phyloP scores from a whole-genome alignment of 2,329 filamentous ascomycete genomes.

The Paracorniculantispora psalliotae region DNA sequence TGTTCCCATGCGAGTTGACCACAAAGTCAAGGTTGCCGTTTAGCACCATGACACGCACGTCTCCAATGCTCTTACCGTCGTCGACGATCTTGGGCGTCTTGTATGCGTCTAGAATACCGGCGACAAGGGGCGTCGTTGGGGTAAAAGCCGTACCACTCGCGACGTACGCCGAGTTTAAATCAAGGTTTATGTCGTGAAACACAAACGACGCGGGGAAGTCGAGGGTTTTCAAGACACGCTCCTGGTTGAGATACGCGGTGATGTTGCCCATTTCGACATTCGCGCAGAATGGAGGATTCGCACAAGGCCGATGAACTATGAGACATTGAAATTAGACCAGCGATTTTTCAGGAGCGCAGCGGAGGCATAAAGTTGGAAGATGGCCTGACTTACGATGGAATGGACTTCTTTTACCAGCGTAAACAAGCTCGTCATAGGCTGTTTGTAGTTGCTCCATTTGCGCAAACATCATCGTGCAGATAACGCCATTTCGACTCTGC shows the following conservation, averaged over 20 bases:
- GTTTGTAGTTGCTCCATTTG: not conserved
- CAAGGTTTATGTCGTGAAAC: conserved; percentile 88
- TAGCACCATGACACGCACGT: conserved; percentile 19
- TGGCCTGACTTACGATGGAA: too few species aligned
- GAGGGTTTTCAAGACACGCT: conserved; percentile 17
- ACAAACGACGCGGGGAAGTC: conserved; percentile 58
- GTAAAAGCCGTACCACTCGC: not conserved
- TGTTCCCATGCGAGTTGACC: conserved; percentile 22
- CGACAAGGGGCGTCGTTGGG: conserved; percentile 14
- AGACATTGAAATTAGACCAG: too few species aligned
- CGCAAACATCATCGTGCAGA: not conserved
- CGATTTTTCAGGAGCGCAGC: too few species aligned
- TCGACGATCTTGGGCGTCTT: not conserved
- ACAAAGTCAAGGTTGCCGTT: conserved; percentile 22
- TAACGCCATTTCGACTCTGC: not conserved
- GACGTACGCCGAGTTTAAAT: conserved; percentile 65
- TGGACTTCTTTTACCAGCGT: too few species aligned
- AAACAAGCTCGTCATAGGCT: not conserved
- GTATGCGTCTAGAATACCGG: conserved; percentile 16
- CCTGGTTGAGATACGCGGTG: conserved; percentile 22
- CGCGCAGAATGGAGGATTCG: conserved; percentile 10
- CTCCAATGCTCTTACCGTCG: conserved; percentile 13
- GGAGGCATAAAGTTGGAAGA: too few species aligned
- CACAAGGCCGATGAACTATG: conserved; percentile 15
- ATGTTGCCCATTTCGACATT: conserved; percentile 19